Base-by-base conservation (phyloP, 2,329 filamentous ascomycete species). In the Fusarium annulatum region DNA sequence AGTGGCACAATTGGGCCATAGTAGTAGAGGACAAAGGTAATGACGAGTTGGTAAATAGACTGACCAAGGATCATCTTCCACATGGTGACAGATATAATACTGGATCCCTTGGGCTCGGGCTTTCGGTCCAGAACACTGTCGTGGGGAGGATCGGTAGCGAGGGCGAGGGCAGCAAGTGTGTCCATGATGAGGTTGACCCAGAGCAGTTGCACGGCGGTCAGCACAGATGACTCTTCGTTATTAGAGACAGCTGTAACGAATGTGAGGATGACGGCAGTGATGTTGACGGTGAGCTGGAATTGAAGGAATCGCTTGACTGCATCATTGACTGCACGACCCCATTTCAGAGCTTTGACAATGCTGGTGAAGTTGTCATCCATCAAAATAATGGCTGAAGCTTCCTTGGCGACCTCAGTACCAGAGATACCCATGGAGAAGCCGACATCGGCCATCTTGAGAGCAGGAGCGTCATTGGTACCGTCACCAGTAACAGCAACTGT, bases 51-150 rank as follows among this genome's bases (percentile, higher is more conserved):
- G 82, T 96, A 98, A 65, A 97, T 87, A 4, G 95, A 91, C 82
- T 98, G 95, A 5, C 95, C 96, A 49, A 97, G 88, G 71, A 98
- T 98, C 96, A 98, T 98, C 87, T 98, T 98, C 96, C 96, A 97
- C 96, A 98, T 98, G 23, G 93, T 95, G 39, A 92, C 86, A 3
- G 95, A 97, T 76, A 98, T 96, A 70, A 91, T 90, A 46, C 86
- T 85, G 8, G 88, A 81, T 30, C 86, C 87, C 78, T 88, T 88
- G 67, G 83, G 86, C 78, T 90, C 89, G 2, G 89, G 89, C 82
- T 94, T 95, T 63, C 95, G 90, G 76, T 97, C 86, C 57, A 97
- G 85, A 33, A 97, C 92, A 75, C 90, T 93, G 59, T 93, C 91
- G 18, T 93, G 93, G 2, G 95, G 95, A n/a, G 94, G 94, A 80